Evolutionary conservation across 2,329 filamentous ascomycete species (phyloP).

Genomic region (Pseudonectria foliicola): DNA sequence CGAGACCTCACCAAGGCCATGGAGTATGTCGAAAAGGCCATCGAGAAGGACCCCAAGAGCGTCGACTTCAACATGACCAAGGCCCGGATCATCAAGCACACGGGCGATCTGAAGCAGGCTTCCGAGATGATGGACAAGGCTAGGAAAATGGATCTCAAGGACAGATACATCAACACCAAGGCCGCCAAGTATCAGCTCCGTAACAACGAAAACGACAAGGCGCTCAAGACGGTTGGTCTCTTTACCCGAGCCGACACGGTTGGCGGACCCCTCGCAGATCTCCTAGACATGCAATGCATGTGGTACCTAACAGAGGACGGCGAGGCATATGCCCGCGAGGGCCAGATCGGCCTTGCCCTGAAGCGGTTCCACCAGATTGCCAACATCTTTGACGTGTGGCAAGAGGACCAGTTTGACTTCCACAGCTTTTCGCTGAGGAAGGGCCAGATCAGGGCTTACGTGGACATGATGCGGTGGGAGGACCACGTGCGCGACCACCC

Average conservation of each 20-base stretch:
- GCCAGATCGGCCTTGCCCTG: conserved; percentile 75
- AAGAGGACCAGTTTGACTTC: conserved; percentile 98
- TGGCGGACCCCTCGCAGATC: conserved; percentile 80
- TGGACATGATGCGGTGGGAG: conserved; percentile 97
- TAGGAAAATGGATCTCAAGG: conserved; percentile 75
- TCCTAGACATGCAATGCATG: conserved; percentile 96
- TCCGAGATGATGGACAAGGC: conserved; percentile 84
- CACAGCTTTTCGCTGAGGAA: conserved; percentile 96
- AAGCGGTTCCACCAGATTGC: conserved; percentile 86
- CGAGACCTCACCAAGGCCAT: conserved; percentile 76
- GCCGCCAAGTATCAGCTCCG: conserved; percentile 93
- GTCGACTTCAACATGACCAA: conserved; percentile 95
- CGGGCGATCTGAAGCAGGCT: conserved; percentile 71
- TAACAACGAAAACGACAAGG: conserved; percentile 83
- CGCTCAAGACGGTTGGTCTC: conserved; percentile 80
- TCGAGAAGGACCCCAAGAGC: conserved; percentile 69
- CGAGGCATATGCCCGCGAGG: conserved; percentile 76
- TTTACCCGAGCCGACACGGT: conserved; percentile 89
- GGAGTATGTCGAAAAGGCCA: conserved; percentile 75
- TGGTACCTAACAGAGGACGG: conserved; percentile 97
- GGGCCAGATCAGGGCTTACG: conserved; percentile 87
- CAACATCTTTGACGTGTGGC: conserved; percentile 94
- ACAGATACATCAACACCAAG: conserved; percentile 98
- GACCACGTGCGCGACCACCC: conserved; percentile 86
- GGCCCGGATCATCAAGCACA: conserved; percentile 89